Base-by-base conservation (phyloP, 805 yeast species). In the Metschnikowia anglica region DNA sequence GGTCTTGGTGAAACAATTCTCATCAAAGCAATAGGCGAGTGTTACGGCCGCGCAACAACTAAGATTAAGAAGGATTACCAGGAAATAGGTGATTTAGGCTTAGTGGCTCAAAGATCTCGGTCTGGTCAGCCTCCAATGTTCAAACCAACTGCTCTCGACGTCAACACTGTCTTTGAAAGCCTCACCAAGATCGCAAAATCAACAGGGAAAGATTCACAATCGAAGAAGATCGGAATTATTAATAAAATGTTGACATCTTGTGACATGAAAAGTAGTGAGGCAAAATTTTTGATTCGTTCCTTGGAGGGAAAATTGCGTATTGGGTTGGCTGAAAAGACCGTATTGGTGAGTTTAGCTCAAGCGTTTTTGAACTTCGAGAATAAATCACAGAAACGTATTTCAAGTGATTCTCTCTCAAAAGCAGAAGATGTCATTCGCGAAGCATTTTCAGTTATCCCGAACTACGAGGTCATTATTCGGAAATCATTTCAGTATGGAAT, bases 321-420 rank as follows among this genome's bases (percentile, higher is more conserved):
- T 46, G 96, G 96, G 3, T 74, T 91, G 51, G 98, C 97, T 0
- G 98, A 91, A 54, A 91, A 91, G 59, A 85, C 96, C 0, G 96
- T 93, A 0, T 70, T 91, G 34, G 78, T 84, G 1, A 83, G 95
- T 0, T 67, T 93, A 34, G 85, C 97, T 0, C 93, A 88, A 58
- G 95, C 97, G 0, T 76, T 90, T 48, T 73, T 82, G 2, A 73
- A 75, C 13, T 77, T 72, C 61, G 96, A 90, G 37, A 36, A 45
- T 51, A 62, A 62, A 17, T 23, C 43, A 18, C 24, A 19, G 8
- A 54, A 52, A 13, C 58, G 64, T 16, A 51, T 60, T 1, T 54
- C 57, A 4, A 67, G 74, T 4, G 82, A 80, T 5, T 52, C 67
- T 9, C 59, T 82, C 15, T 73, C 78, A 8, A 56, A 71, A 19